Conservation (phyloP, 805 yeast genomes). For the Naumovozyma baii region DNA sequence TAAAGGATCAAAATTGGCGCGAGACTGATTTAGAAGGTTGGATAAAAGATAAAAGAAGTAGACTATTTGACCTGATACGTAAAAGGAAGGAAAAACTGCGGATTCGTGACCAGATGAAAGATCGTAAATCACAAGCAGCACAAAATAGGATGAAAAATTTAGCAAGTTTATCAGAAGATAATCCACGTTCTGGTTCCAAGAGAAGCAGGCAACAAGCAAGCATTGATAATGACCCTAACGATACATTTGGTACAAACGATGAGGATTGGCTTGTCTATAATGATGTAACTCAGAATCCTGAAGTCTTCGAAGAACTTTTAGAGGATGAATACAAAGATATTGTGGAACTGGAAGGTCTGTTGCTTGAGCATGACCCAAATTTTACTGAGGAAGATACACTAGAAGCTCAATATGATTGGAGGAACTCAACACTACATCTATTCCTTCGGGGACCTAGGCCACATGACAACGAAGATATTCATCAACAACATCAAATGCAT, state of each 20-base stretch:
- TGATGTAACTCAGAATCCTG: constrained; percentile 65
- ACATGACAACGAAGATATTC: constrained; percentile 71
- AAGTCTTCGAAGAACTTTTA: constrained; percentile 57
- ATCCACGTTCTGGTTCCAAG: constrained; percentile 34
- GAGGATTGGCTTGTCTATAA: constrained; percentile 92
- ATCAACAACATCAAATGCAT: constrained; percentile 84
- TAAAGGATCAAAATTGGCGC: constrained; percentile 71
- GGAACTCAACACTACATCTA: constrained; percentile 64
- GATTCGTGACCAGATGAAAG: constrained; percentile 66
- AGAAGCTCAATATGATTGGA: constrained; percentile 80
- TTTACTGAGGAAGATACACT: constrained; percentile 80
- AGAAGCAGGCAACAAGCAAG: constrained; percentile 51
- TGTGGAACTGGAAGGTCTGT: constrained; percentile 57
- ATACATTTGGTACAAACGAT: constrained; percentile 90
- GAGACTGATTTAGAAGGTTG: constrained; percentile 64
- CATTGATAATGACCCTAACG: constrained; percentile 84
- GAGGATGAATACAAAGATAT: constrained; percentile 61
- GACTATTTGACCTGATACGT: constrained; percentile 50
- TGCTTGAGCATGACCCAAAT: constrained; percentile 73
- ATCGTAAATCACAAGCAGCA: constrained; percentile 84
- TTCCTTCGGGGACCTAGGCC: constrained; percentile 87
- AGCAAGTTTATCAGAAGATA: constrained; percentile 74
- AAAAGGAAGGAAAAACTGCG: constrained; percentile 58
- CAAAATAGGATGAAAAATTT: constrained; percentile 87
- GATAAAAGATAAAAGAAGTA: constrained; percentile 60